A percentile compares a stretch with the other conserved stretches of the same genome.
Conservation (phyloP, 1,139 yeast genomes). For the Geotrichum klebahnii region DNA sequence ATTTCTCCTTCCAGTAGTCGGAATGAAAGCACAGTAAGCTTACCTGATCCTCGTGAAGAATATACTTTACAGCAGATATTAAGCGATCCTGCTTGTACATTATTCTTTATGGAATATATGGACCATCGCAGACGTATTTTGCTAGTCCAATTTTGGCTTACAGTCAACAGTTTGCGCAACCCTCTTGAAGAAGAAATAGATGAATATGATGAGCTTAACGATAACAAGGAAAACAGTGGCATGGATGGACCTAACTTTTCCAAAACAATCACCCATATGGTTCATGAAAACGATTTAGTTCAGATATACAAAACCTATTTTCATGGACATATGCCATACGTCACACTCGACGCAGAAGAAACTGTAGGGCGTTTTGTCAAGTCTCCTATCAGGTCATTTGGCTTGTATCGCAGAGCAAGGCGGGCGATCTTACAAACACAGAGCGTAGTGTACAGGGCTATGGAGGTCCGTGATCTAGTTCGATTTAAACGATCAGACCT, state of each 20-base stretch:
- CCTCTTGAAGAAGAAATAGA: constrained; percentile 56
- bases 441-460: constrained; percentile 45
- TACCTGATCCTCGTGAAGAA: constrained; percentile 34
- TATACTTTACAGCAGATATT: constrained; percentile 44
- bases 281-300: constrained; percentile 33
- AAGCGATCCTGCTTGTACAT: constrained; percentile 46
- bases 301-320: constrained; percentile 49
- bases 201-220: constrained; percentile 21
- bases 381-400: constrained; percentile 17
- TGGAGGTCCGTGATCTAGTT: constrained; percentile 52
- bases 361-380: constrained; percentile 32
- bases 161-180: constrained; percentile 63
- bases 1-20: constrained; percentile 6
- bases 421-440: constrained; percentile 57
- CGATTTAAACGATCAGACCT: constrained; percentile 53
- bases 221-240: background rate
- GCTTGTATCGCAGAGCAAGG: constrained; percentile 45
- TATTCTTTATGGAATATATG: constrained; percentile 57
- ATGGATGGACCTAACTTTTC: background rate
- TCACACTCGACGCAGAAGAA: constrained; percentile 26
- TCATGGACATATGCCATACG: constrained; percentile 27
- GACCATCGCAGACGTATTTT: constrained; percentile 45
- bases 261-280: constrained; percentile 5
- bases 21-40: constrained; percentile 12
- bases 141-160: constrained; percentile 59